phyloP scores from a whole-genome alignment of 441 rosid species.

The Euphorbia neoarborescens region DNA sequence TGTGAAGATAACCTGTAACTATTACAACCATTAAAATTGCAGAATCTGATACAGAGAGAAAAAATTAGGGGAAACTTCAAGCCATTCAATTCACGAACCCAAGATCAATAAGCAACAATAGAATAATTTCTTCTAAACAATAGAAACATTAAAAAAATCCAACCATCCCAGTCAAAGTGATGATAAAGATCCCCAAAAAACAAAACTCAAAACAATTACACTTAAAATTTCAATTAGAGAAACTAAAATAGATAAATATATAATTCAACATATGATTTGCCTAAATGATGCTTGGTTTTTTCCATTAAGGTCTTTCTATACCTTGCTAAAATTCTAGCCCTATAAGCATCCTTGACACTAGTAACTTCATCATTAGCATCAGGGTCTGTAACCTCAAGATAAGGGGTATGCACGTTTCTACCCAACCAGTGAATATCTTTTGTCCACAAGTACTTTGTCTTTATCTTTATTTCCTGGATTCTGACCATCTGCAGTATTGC shows the following conservation, averaged over 20 bases:
- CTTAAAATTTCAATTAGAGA: background rate
- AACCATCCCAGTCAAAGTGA: background rate
- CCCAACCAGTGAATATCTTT: no score
- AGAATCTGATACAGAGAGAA: background rate
- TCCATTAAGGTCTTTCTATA: constrained; percentile 64
- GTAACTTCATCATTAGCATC: constrained; percentile 69
- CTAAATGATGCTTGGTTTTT: constrained; percentile 70
- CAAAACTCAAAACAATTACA: background rate
- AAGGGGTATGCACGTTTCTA: constrained; percentile 62
- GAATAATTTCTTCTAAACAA: background rate
- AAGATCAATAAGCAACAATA: background rate
- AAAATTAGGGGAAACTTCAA: background rate
- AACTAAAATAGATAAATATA: background rate
- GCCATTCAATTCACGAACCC: background rate
- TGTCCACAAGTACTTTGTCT: no score
- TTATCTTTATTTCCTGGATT: no score
- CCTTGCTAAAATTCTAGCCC: constrained; percentile 83
- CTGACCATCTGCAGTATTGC: no score
- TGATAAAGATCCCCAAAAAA: background rate
- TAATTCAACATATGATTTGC: constrained; percentile 26
- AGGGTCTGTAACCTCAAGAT: constrained; percentile 75
- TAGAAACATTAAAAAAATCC: background rate
- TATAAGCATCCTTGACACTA: constrained; percentile 81
- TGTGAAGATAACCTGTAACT: constrained; percentile 74
- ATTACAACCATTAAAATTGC: background rate